Evolutionary conservation across 495 filamentous ascomycete species (phyloP), one percentile per base, ranked within the genome.

Genomic region (Trichoderma parareesei): DNA sequence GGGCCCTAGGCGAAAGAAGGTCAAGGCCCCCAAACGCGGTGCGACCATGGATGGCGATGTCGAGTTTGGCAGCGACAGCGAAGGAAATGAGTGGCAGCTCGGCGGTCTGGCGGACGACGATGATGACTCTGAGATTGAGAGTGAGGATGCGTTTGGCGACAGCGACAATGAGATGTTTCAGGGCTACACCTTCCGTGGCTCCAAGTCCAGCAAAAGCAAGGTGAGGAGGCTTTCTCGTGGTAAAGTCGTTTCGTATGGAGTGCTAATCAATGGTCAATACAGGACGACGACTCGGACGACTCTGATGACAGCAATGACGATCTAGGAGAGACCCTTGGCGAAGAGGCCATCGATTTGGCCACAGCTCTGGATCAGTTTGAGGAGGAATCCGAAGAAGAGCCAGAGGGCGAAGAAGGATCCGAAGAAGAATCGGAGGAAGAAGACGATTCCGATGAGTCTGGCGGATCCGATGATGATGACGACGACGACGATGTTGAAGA

Each of bases 81-180:
- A 96, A 67, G 93, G 92, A 20, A 88, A 94, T 74, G 82, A 90
- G 69, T 98, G 94, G 94, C 88, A 82, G 67, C 72, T 95, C 44
- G 74, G 55, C 42, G 91, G 91, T 60, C 82, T 90, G 65, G 86
- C 87, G 18, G 86, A 82, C 60, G 89, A 81, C 65, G 88, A 91
- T 65, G 85, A 94, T 62, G 91, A 93, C 66, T 88, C 84, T 38
- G 92, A 95, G 66, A 77, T 98, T 60, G 92, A 98, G 72, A 92
- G 88, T 67, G 93, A 97, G 65, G 93, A 97, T 71, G 93, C 93
- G 41, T 89, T 97, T 80, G 93, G 92, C 9, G 88, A 88, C 65
- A 93, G 90, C 68, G 91, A 96, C 69, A 87, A 93, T 73, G 91
- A 96, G 70, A 78, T 79, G 67, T 94, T 94, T 69, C 88, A 89